Percentiles rank a stretch among this genome's conserved stretches.
Evolutionary conservation across 1,139 yeast genomes (phyloP).

Genomic region (Taphrina deformans): DNA sequence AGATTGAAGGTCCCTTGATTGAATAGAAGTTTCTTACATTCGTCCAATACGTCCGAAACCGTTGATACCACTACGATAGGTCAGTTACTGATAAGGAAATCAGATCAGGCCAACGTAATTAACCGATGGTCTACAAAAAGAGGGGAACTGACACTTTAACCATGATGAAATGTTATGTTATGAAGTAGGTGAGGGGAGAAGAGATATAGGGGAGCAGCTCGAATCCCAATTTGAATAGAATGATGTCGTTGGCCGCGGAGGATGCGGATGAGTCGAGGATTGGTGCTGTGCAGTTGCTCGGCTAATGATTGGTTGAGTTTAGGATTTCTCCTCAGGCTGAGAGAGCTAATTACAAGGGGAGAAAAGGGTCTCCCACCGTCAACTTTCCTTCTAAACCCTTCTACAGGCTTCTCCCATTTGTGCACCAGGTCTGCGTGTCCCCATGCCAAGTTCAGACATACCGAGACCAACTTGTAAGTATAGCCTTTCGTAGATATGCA

Average conservation of each 20-base stretch:
- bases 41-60: slow-evolving; percentile 83
- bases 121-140: too few relatives aligned
- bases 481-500: too few relatives aligned
- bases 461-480: too few relatives aligned
- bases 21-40: slow-evolving; percentile 48
- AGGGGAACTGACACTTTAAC: slow-evolving; percentile 62
- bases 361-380: not conserved
- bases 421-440: not conserved
- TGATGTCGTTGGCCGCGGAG: too few relatives aligned
- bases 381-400: not conserved
- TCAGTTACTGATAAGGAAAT: not conserved
- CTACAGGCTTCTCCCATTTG: not conserved
- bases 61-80: slow-evolving; percentile 7
- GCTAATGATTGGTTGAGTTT: slow-evolving; percentile 1
- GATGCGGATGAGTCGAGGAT: not conserved
- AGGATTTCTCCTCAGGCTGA: slow-evolving; percentile 4
- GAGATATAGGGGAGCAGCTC: too few relatives aligned
- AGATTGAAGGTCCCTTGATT: not conserved
- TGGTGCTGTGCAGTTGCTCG: slow-evolving; percentile 2
- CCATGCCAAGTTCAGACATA: too few relatives aligned
- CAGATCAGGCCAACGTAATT: not conserved
- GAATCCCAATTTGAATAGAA: too few relatives aligned
- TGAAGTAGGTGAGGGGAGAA: too few relatives aligned
- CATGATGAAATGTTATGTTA: not conserved
- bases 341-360: not conserved